Conservation (phyloP, 2,329 filamentous ascomycete genomes). For the Beauveria scarabaeidicola region DNA sequence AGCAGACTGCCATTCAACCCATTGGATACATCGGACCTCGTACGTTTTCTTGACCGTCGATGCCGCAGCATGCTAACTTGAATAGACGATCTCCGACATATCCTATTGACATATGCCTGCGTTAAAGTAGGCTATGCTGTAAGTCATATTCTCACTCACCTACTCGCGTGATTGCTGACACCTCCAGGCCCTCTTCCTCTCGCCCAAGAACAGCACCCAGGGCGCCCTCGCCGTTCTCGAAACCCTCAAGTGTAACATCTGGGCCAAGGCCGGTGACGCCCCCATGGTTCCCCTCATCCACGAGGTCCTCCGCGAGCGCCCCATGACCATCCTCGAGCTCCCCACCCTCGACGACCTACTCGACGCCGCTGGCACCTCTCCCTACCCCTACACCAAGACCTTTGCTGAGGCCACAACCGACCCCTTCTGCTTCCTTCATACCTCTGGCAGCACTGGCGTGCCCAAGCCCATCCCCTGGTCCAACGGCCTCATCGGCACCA, state of each 20-base stretch:
- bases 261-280: conserved; percentile 19
- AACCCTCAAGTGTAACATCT: conserved; percentile 23
- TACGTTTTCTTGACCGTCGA: conserved; percentile 14
- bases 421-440: conserved; percentile 31
- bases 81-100: conserved; percentile 23
- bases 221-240: conserved; percentile 26
- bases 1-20: conserved; percentile 13
- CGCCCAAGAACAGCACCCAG: conserved; percentile 25
- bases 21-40: conserved; percentile 26
- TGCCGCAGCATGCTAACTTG: not conserved
- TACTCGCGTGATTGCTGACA: not conserved
- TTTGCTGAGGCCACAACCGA: conserved; percentile 26
- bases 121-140: conserved; percentile 26
- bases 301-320: conserved; percentile 17
- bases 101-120: conserved; percentile 22
- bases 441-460: conserved; percentile 33
- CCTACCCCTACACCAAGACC: conserved; percentile 23
- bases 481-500: conserved; percentile 24
- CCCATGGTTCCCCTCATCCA: conserved; percentile 15
- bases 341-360: conserved; percentile 23
- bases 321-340: conserved; percentile 22
- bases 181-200: conserved; percentile 21
- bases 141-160: not conserved
- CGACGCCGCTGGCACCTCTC: conserved; percentile 9
- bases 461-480: conserved; percentile 32